Evolutionary conservation across 345 rosid genomes (phyloP), one percentile per base, ranked within the genome.

Genomic region (Anastatica hierochuntica): DNA sequence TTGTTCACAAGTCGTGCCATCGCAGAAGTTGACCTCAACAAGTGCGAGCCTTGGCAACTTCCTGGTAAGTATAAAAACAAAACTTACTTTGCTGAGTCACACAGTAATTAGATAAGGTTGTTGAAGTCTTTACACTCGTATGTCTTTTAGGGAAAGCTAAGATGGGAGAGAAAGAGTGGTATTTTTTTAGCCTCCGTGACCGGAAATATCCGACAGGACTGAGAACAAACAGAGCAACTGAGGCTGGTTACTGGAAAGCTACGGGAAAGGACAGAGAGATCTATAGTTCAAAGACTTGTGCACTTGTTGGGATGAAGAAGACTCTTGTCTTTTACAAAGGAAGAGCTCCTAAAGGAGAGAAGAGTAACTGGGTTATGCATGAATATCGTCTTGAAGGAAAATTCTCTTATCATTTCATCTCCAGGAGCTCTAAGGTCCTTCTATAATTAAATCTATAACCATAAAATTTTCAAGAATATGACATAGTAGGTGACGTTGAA

Each of bases 131-230:
- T 56, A 48, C 36, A 9, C 3, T 31, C 10, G 10, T n/a, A 20
- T 43, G 13, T 40, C 5, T 16, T 29, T 45, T 76, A 90, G 97
- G 62, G 67, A 83, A 77, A 61, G 95, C 95, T 7, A 90, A 86
- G 68, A 80, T 86, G 95, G 97, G 95, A 19, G 97, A 90, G 75
- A 90, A 86, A 64, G 95, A 90, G 69, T 90, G 97, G 97, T 90
- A 86, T 71, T 90, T 90, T 58, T 90, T 83, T 36, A 90, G 88
- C 65, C 66, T 90, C 51, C 77, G 97, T 50, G 97, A 90, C 54
- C 74, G 97, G 58, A 90, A 90, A 49, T 86, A 90, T 72, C 97
- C 97, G 37, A 90, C 95, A 5, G 97, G 97, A 11, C 72, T 90
- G 26, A 73, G 97, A 61, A 90, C 97, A 3, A 90, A 90, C 64